phyloP scores from a whole-genome alignment of 306 rosid species.

The Trifolium fragiferum region DNA sequence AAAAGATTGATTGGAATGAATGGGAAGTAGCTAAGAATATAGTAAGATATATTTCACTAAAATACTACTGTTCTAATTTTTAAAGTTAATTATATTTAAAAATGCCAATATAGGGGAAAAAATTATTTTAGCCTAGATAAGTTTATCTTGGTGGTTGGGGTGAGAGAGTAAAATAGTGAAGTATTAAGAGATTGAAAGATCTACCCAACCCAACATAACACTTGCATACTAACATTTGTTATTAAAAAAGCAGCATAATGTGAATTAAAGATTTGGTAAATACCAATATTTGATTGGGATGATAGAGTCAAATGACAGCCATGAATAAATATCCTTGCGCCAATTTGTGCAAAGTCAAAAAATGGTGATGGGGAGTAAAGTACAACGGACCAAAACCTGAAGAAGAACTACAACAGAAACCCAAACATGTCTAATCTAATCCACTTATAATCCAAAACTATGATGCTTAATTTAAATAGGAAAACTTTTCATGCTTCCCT shows the following conservation, averaged over 20 bases:
- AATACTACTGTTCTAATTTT: not conserved
- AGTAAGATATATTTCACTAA: not conserved
- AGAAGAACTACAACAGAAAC: slow-evolving; percentile 28
- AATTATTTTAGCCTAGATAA: not conserved
- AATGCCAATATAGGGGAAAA: not conserved
- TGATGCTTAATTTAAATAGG: slow-evolving; percentile 12
- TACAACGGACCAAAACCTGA: slow-evolving; percentile 11
- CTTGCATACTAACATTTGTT: not conserved
- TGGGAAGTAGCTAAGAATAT: not conserved
- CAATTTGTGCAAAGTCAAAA: slow-evolving; percentile 28
- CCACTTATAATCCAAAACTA: slow-evolving; percentile 15
- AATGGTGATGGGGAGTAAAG: slow-evolving; percentile 21
- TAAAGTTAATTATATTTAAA: not conserved
- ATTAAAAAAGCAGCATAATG: not conserved
- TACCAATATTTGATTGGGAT: not conserved
- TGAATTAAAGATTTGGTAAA: not conserved
- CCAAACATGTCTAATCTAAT: slow-evolving; percentile 1
- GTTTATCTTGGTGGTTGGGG: not conserved
- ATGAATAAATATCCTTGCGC: not conserved
- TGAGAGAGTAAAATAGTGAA: not conserved
- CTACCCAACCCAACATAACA: not conserved
- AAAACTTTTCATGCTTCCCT: slow-evolving; percentile 38
- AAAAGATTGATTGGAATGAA: not conserved
- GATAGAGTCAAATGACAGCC: slow-evolving; percentile 25
- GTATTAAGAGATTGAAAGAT: not conserved